phyloP scores from a whole-genome alignment of 768 basidiomycete genomes.

The Rickenella mellea region DNA sequence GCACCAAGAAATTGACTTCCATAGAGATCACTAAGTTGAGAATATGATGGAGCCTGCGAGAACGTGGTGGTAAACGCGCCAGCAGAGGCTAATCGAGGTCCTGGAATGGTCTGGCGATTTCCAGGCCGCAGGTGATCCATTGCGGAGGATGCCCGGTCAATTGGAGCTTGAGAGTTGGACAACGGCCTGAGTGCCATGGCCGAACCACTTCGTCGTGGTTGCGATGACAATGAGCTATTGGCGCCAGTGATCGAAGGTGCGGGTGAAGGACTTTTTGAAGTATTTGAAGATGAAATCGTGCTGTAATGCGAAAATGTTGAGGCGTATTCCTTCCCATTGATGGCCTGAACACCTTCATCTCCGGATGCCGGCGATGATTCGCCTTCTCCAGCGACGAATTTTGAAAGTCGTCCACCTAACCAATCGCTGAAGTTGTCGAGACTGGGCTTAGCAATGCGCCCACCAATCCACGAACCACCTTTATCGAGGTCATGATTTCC shows the following conservation, averaged over 20 bases:
- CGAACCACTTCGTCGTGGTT: constrained; percentile 53
- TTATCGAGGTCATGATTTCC: constrained; percentile 70
- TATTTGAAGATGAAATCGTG: constrained; percentile 75
- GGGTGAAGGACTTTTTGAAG: constrained; percentile 71
- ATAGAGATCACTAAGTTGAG: constrained; percentile 5
- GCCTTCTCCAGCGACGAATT: constrained; percentile 90
- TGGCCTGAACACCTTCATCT: constrained; percentile 21
- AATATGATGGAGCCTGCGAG: constrained; percentile 28
- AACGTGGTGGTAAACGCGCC: constrained; percentile 44
- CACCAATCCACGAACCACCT: constrained; percentile 73
- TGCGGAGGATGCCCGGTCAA: constrained; percentile 71
- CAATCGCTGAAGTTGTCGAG: constrained; percentile 87
- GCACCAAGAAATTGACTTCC: constrained; percentile 1
- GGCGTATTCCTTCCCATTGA: constrained; percentile 31
- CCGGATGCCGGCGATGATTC: constrained; percentile 35
- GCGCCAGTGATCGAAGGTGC: constrained; percentile 43
- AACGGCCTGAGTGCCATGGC: constrained; percentile 49
- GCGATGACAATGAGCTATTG: constrained; percentile 18
- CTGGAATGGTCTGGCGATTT: constrained; percentile 39
- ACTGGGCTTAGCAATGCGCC: constrained; percentile 84
- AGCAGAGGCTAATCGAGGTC: constrained; percentile 43
- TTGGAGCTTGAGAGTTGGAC: constrained; percentile 36
- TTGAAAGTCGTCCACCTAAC: constrained; percentile 87
- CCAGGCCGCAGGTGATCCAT: constrained; percentile 55
- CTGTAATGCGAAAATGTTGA: constrained; percentile 94